phyloP scores from a whole-genome alignment of 2,329 filamentous ascomycete species.

The Penicillium sclerotigenum region DNA sequence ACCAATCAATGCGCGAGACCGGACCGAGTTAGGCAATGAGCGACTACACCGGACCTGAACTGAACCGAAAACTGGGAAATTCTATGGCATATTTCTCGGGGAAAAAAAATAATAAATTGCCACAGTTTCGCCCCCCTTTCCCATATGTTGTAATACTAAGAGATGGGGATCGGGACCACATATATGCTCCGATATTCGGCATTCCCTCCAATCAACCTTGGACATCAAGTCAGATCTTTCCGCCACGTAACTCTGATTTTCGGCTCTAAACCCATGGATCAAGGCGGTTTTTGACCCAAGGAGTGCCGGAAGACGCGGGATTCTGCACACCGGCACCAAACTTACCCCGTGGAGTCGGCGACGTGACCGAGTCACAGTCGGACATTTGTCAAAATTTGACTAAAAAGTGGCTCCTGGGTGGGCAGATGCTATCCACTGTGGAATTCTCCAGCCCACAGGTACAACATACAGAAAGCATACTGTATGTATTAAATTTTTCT shows the following conservation, averaged over 20 bases:
- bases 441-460: background rate
- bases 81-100: too few relatives aligned
- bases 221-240: background rate
- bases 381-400: background rate
- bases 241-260: background rate
- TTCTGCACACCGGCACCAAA: background rate
- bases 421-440: background rate
- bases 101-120: too few relatives aligned
- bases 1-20: background rate
- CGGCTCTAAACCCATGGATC: background rate
- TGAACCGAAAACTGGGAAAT: background rate
- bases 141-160: too few relatives aligned
- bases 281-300: background rate
- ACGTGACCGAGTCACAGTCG: constrained; percentile 4
- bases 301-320: constrained; percentile 2
- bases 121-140: background rate
- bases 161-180: background rate
- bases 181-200: constrained; percentile 1
- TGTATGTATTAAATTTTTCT: background rate
- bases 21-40: background rate
- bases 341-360: constrained; percentile 10
- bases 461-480: background rate
- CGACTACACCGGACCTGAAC: too few relatives aligned
- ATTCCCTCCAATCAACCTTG: background rate
- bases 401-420: background rate